Percentiles rank a stretch among this genome's conserved stretches.
These are phyloP conservation scores for Sicyos edulis DNA, from an alignment of 306 rosid species.

Conservation along the genomic window DNA sequence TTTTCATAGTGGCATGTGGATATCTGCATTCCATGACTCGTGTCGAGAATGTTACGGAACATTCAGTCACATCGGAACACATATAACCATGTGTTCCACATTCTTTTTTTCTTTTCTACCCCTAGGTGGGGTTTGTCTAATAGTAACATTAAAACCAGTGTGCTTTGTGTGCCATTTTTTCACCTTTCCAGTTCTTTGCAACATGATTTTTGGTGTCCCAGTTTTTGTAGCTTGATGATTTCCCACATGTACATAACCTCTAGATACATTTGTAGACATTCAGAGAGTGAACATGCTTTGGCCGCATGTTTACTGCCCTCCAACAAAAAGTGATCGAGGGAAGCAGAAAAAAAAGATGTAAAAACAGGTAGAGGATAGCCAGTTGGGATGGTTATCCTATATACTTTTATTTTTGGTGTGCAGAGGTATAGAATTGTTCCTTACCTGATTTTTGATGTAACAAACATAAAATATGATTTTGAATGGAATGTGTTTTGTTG, in stretches of 20 bases:
- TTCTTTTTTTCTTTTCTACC: slow-evolving; percentile 32
- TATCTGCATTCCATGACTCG: slow-evolving; percentile 40
- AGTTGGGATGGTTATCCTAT: slow-evolving; percentile 40
- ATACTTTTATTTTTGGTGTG: slow-evolving; percentile 46
- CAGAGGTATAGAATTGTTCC: slow-evolving; percentile 59
- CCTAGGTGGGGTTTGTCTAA: slow-evolving; percentile 18
- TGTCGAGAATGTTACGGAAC: slow-evolving; percentile 59
- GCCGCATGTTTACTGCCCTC: slow-evolving; percentile 54
- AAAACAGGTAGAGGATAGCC: slow-evolving; percentile 42
- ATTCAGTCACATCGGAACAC: slow-evolving; percentile 51
- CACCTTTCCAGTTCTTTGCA: slow-evolving; percentile 39
- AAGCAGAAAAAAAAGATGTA: background rate
- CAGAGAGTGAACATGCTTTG: slow-evolving; percentile 73
- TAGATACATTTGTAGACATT: slow-evolving; percentile 45
- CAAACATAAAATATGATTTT: slow-evolving; percentile 50
- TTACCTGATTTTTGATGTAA: slow-evolving; percentile 53
- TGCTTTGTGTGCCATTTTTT: slow-evolving; percentile 73
- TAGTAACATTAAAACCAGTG: slow-evolving; percentile 27
- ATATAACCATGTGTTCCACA: slow-evolving; percentile 39
- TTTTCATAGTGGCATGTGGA: slow-evolving; percentile 57
- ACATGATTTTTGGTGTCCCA: slow-evolving; percentile 56
- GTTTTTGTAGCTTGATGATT: slow-evolving; percentile 61
- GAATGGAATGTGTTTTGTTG: slow-evolving; percentile 74
- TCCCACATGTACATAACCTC: slow-evolving; percentile 65
- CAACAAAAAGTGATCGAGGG: slow-evolving; percentile 44